Evolutionary conservation across 2,329 filamentous ascomycete genomes (phyloP), one percentile per base, ranked within the genome.

Genomic region (Dactylellina parvicollis): DNA sequence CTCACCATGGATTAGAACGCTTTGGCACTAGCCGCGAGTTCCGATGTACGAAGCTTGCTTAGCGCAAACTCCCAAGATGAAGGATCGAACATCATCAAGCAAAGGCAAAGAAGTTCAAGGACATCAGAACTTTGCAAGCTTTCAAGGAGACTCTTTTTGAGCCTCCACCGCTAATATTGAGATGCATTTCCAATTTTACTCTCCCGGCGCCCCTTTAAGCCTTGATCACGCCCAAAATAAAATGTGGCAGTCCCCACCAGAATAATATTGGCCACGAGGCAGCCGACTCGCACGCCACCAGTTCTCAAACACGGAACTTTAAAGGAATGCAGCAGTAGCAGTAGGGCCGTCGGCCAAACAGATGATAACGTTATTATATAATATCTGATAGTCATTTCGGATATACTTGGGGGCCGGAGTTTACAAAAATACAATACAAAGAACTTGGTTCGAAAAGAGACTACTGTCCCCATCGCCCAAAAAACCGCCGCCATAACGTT

Each of bases 301-400:
- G 28, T 22, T 22, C 30, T 20, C 40, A 56, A 24, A 40, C 12
- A 34, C 28, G 40, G 22, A 28, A 38, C n/a, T 54, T 7, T 40
- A 8, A 14, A 54, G n/a, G 4, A 36, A 20, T 36, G n/a, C 30
- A 38, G n/a, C n/a, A n/a, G n/a, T n/a, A n/a, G n/a, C n/a, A n/a
- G n/a, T n/a, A n/a, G n/a, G n/a, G 10, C 49, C 49, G 16, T 10
- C 44, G 20, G 44, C 44, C 8, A 12, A 28, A 49, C 2, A 14
- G 28, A 3, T 46, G 36, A 57, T 57, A 57, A 57, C 54, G 54
- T 57, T 57, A 57, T 57, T 20, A 18, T n/a, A 46, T 44, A 57
- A 20, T 26, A 42, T 57, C 38, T 57, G 54, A 57, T 57, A 57
- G 36, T 44, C 54, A 44, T 42, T 57, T 57, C 54, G 54, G 54